A percentile compares a stretch with the other conserved stretches of the same genome.
Evolutionary conservation across 305 asterid species (phyloP).

Genomic region (Nicotiana rustica): DNA sequence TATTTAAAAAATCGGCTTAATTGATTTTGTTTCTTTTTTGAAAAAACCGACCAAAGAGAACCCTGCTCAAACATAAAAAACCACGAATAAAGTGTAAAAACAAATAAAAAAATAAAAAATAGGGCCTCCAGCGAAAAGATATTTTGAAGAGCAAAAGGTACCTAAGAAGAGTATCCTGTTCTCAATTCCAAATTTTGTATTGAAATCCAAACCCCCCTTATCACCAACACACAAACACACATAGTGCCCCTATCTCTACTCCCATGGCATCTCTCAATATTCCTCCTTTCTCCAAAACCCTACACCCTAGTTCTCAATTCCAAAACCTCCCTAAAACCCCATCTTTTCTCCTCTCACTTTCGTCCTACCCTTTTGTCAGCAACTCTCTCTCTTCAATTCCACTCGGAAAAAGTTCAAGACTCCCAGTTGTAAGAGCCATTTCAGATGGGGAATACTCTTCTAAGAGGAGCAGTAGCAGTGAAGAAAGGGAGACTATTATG

Average conservation of each 20-base stretch:
- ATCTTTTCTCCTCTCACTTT: constrained; percentile 39
- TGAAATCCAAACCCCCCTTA: constrained; percentile 15
- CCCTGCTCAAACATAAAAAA: no score
- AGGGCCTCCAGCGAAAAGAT: not conserved
- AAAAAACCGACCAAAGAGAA: no score
- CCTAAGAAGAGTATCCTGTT: not conserved
- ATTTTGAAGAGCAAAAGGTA: not conserved
- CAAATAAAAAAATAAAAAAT: not conserved
- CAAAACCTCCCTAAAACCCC: constrained; percentile 46
- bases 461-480: constrained; percentile 62
- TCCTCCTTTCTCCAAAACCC: constrained; percentile 61
- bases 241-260: constrained; percentile 38
- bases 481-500: constrained; percentile 90
- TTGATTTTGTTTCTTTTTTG: no score
- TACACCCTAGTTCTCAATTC: constrained; percentile 39
- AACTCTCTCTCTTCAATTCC: constrained; percentile 49
- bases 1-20: no score
- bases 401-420: constrained; percentile 48
- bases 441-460: constrained; percentile 70
- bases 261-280: constrained; percentile 70
- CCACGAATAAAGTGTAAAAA: no score
- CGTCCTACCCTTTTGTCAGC: constrained; percentile 47
- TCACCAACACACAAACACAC: not conserved
- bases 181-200: not conserved
- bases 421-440: constrained; percentile 63